Conservation (phyloP, 305 asterid genomes). For the Nicotiana rustica region DNA sequence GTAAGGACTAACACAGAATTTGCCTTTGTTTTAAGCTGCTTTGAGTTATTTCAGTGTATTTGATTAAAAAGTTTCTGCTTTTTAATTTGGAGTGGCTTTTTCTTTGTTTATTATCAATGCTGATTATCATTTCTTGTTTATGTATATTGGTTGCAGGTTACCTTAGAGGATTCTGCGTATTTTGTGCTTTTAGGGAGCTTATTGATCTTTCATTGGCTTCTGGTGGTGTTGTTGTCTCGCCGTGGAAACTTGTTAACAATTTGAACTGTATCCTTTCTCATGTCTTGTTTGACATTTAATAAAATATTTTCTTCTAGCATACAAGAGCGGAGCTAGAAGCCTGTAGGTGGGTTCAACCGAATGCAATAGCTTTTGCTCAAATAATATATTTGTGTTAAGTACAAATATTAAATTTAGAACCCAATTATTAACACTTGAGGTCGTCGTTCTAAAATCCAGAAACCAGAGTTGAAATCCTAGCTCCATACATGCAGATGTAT, state of each 20-base stretch:
- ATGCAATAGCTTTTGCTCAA: too few relatives aligned
- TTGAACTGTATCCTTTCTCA: constrained; percentile 73
- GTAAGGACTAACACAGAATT: constrained; percentile 43
- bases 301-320: background rate
- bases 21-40: background rate
- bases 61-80: background rate
- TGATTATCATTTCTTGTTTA: constrained; percentile 12
- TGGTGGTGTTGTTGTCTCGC: constrained; percentile 45
- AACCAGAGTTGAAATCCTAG: too few relatives aligned
- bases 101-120: background rate
- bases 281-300: background rate
- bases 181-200: constrained; percentile 60
- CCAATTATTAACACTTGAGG: too few relatives aligned
- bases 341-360: too few relatives aligned
- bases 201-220: constrained; percentile 48
- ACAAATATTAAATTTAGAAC: too few relatives aligned
- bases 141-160: constrained; percentile 51
- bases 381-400: too few relatives aligned
- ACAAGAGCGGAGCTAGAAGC: too few relatives aligned
- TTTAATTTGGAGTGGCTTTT: background rate
- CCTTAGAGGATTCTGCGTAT: constrained; percentile 49
- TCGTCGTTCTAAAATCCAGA: too few relatives aligned
- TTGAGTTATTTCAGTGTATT: background rate
- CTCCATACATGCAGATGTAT: background rate
- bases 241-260: constrained; percentile 58